Conservation (phyloP, 75 land plant species). For the Picea sitchensis region DNA sequence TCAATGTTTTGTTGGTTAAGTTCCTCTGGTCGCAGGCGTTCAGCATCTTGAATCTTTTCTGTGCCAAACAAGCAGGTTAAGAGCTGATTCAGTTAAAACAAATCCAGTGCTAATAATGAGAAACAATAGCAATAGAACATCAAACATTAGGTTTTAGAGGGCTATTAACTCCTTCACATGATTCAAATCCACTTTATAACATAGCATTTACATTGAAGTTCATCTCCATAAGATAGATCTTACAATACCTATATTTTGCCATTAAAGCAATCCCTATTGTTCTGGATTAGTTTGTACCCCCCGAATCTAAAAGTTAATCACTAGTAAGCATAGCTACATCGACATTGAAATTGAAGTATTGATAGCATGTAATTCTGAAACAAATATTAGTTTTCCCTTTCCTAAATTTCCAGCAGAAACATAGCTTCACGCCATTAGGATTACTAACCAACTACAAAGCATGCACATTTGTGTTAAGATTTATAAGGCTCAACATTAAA, state of each 20-base stretch:
- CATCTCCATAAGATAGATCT: background rate
- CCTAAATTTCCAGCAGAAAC: too few species aligned
- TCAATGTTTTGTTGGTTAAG: conserved; percentile 98
- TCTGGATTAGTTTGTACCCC: background rate
- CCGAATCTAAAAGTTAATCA: background rate
- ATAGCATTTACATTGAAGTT: background rate
- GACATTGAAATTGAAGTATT: too few species aligned
- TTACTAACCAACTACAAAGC: too few species aligned
- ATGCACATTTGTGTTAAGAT: too few species aligned
- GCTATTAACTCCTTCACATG: background rate
- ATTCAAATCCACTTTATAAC: background rate
- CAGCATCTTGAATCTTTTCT: conserved; percentile 67
- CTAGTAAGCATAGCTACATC: background rate
- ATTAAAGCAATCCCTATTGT: background rate
- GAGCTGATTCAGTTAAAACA: background rate
- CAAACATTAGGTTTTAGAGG: background rate
- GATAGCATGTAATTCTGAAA: too few species aligned
- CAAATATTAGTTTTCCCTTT: too few species aligned
- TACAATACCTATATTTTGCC: background rate
- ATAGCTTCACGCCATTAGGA: too few species aligned
- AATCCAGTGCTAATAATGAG: background rate
- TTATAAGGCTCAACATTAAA: too few species aligned
- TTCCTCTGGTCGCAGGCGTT: conserved; percentile 92
- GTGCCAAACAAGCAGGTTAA: background rate
- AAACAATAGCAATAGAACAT: background rate